A percentile compares a stretch with the other conserved stretches of the same genome.
phyloP scores from a whole-genome alignment of 108 stramenopile species.

The Cyclotella kingstonii region DNA sequence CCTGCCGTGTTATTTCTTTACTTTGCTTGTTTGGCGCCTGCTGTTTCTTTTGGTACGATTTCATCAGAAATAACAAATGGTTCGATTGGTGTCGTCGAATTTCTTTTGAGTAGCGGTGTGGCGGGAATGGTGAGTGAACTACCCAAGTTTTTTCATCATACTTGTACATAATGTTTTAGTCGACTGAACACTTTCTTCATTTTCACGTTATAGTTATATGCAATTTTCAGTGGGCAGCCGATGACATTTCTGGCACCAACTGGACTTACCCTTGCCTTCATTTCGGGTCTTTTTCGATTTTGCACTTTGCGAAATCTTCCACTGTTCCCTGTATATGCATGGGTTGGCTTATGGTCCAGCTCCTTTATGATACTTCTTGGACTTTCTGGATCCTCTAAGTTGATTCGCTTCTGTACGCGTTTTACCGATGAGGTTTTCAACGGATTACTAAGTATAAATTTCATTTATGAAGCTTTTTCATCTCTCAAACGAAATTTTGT shows the following conservation, averaged over 20 bases:
- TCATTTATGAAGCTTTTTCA: constrained; percentile 88
- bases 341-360: constrained; percentile 95
- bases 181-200: neutral
- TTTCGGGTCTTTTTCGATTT: constrained; percentile 85
- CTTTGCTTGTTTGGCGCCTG: constrained; percentile 93
- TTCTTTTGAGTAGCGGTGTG: constrained; percentile 78
- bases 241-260: constrained; percentile 98
- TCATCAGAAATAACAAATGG: constrained; percentile 84
- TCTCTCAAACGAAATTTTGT: constrained; percentile 72
- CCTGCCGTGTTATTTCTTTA: constrained; percentile 92
- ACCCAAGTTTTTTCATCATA: neutral
- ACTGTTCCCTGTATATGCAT: constrained; percentile 93
- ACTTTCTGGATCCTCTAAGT: constrained; percentile 70
- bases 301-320: constrained; percentile 71
- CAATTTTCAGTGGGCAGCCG: constrained; percentile 89
- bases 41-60: constrained; percentile 93
- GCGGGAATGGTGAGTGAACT: constrained; percentile 75
- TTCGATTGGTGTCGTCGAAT: constrained; percentile 90
- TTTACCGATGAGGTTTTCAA: constrained; percentile 99
- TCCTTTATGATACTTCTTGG: constrained; percentile 81
- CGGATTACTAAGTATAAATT: constrained; percentile 89
- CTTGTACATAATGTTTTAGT: neutral
- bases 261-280: constrained; percentile 92
- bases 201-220: constrained; percentile 50
- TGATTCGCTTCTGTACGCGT: constrained; percentile 92